Conservation (phyloP, 2,329 filamentous ascomycete genomes). For the Sphaerulina musiva region DNA sequence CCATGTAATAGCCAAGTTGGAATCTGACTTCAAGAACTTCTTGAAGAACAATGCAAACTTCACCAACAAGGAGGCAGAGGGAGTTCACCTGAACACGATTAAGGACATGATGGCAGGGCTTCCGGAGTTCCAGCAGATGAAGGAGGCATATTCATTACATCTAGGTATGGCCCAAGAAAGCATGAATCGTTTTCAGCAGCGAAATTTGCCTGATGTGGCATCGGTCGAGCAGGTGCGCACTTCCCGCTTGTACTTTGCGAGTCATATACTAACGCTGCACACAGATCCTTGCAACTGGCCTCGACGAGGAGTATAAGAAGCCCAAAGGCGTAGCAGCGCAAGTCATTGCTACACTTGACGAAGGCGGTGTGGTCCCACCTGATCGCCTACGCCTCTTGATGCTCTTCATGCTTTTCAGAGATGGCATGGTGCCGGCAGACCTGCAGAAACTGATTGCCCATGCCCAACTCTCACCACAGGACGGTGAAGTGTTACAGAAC, state of each 20-base stretch:
- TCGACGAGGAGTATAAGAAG: constrained; percentile 88
- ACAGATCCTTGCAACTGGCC: constrained; percentile 73
- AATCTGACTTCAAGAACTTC: constrained; percentile 88
- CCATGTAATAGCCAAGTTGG: constrained; percentile 88
- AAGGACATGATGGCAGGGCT: constrained; percentile 95
- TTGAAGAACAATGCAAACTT: constrained; percentile 88
- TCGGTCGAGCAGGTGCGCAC: constrained; percentile 68
- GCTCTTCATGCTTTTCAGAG: constrained; percentile 77
- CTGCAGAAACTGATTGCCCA: constrained; percentile 78
- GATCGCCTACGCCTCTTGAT: constrained; percentile 81
- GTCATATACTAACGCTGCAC: constrained; percentile 1
- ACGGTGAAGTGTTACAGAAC: constrained; percentile 68
- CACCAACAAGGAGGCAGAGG: constrained; percentile 62
- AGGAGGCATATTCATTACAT: constrained; percentile 89
- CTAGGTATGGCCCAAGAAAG: constrained; percentile 95
- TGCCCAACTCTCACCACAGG: constrained; percentile 65
- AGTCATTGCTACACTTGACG: constrained; percentile 79
- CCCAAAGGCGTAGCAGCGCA: constrained; percentile 84
- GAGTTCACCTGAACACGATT: constrained; percentile 73
- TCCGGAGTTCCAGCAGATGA: constrained; percentile 91
- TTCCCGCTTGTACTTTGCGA: neutral
- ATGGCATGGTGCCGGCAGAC: constrained; percentile 78
- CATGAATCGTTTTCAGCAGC: constrained; percentile 83
- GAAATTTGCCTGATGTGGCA: constrained; percentile 80
- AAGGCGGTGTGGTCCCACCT: constrained; percentile 61